Conservation (phyloP, 2,329 filamentous ascomycete genomes). For the Hypoxylon sp. region DNA sequence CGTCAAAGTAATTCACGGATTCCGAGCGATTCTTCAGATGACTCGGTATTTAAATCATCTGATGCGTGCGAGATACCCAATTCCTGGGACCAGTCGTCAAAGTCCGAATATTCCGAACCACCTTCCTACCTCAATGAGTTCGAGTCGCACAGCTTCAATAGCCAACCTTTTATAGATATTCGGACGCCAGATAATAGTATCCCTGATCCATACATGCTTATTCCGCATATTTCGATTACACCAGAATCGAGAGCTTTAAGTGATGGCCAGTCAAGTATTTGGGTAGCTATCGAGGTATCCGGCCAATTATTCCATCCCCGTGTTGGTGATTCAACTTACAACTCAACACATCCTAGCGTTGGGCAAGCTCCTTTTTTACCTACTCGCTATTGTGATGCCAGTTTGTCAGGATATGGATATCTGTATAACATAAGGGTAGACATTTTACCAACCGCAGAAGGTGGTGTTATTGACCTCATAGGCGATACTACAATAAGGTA, state of each 20-base stretch:
- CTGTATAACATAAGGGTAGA: slow-evolving; percentile 66
- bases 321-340: slow-evolving; percentile 17
- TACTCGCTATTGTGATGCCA: slow-evolving; percentile 44
- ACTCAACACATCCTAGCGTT: slow-evolving; percentile 6
- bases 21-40: slow-evolving; percentile 42
- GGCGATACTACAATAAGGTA: slow-evolving; percentile 50
- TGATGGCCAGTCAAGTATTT: slow-evolving; percentile 58
- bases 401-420: slow-evolving; percentile 60
- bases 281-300: slow-evolving; percentile 66
- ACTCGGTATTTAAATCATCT: slow-evolving; percentile 37
- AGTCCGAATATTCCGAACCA: slow-evolving; percentile 32
- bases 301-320: slow-evolving; percentile 56
- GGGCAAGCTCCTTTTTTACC: slow-evolving; percentile 40
- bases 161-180: slow-evolving; percentile 50
- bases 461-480: slow-evolving; percentile 63
- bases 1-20: slow-evolving; percentile 38
- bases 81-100: slow-evolving; percentile 41
- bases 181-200: slow-evolving; percentile 48
- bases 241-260: slow-evolving; percentile 59
- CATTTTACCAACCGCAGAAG: slow-evolving; percentile 60
- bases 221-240: slow-evolving; percentile 62
- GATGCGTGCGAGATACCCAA: slow-evolving; percentile 15
- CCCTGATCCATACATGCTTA: slow-evolving; percentile 56
- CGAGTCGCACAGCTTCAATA: slow-evolving; percentile 28
- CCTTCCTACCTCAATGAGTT: slow-evolving; percentile 27